Base-by-base conservation (phyloP, 352 stramenopile genomes). In the Stramenopiles sp. region DNA sequence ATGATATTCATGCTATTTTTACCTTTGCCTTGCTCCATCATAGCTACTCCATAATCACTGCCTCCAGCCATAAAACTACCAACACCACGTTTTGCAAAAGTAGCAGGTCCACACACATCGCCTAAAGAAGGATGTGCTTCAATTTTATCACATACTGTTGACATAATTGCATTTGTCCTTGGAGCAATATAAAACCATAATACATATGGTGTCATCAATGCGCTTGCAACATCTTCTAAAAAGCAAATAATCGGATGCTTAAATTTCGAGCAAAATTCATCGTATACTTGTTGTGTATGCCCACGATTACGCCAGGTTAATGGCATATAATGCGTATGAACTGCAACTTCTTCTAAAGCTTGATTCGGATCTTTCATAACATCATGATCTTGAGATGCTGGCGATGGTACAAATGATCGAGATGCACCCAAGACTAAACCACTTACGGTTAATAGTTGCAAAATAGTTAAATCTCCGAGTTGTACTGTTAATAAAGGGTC, bases 391-490 rank as follows among this genome's bases (percentile, higher is more conserved):
- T 85, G 65, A 7, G 27, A 0, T 20, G 89, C 90, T 0, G 83
- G 79, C 0, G 87, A 86, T 4, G 89, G 86, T 30, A 88, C 89
- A 79, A 95, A 92, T 33, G 84, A 89, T 30, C 91, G 86, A 32
- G 88, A 88, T 13, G 92, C 80, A 31, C 89, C 89, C 79, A 95
- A 94, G 0, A 93, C 79, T 29, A 84, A 85, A 1, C 87, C 93
- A 27, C 93, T 85, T 6, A 99, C 84, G 1, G 94, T 96, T 33
- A 97, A 84, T 84, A 98, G 98, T 95, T 94, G 99, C 6, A 99
- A 74, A 69, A 99, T 81, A 83, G 98, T 97, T 65, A 90, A 89
- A 7, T 93, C 88, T 30, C 88, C 88, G 79, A 96, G 96, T 23
- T 97, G 94, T 83, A 98, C 90, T 7, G 98, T 83, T 38, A 98